Evolutionary conservation across 768 basidiomycete genomes (phyloP).

Genomic region (Leccinum obscurum): DNA sequence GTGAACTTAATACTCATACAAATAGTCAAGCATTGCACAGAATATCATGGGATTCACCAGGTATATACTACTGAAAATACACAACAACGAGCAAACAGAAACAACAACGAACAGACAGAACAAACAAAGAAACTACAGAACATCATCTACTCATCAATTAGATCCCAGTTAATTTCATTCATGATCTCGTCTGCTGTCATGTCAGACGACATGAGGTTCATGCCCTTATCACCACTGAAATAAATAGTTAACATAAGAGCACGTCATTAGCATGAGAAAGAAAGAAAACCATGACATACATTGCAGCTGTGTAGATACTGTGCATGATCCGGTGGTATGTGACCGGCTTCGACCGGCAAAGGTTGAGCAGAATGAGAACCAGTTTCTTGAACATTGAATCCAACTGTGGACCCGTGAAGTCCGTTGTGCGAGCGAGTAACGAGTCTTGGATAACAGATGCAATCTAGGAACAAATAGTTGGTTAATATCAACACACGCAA

Average conservation of each 20-base stretch:
- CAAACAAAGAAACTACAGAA: too few species aligned
- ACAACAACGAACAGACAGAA: too few species aligned
- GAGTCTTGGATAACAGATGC: not conserved
- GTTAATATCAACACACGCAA: not conserved
- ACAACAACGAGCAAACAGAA: not conserved
- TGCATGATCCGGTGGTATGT: not conserved
- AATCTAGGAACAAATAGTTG: not conserved
- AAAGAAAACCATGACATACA: not conserved
- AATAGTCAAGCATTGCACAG: too few species aligned
- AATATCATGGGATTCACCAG: too few species aligned
- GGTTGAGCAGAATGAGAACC: not conserved
- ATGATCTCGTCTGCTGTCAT: not conserved
- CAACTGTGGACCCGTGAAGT: not conserved
- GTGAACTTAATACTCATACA: too few species aligned
- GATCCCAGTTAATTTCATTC: not conserved
- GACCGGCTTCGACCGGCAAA: not conserved
- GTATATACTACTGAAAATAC: not conserved
- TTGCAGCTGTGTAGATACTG: not conserved
- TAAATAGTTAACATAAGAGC: not conserved
- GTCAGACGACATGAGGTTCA: not conserved
- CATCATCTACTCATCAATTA: not conserved
- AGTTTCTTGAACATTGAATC: not conserved
- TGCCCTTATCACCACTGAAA: not conserved
- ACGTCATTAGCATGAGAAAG: not conserved
- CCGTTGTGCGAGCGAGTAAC: not conserved